These are phyloP conservation scores for Ophiocytium majus DNA, from an alignment of 352 stramenopile species.

Conservation along the genomic window DNA sequence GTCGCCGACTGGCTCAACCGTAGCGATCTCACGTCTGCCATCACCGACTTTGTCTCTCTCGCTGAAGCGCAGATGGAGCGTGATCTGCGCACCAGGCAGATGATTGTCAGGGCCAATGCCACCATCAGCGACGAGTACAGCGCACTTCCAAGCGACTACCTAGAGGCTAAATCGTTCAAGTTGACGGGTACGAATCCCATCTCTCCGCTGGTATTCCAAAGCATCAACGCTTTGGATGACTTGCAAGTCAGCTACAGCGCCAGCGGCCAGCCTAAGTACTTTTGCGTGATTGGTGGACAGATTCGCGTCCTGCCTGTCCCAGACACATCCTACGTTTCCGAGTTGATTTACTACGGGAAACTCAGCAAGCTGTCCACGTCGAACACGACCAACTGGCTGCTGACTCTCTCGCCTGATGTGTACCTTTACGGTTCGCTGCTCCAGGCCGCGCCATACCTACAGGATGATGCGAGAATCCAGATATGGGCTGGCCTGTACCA, in stretches of 20 bases:
- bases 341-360: neutral
- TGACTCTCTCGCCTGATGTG: neutral
- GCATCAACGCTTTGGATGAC: neutral
- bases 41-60: neutral
- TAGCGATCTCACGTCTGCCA: neutral
- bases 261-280: neutral
- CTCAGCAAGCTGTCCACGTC: no score
- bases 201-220: neutral
- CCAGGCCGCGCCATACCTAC: neutral
- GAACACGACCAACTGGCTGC: constrained; percentile 13
- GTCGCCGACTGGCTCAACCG: neutral
- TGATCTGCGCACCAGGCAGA: neutral
- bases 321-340: neutral
- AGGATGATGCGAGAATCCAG: constrained; percentile 4
- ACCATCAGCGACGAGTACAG: neutral
- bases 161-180: no score
- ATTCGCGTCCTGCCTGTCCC: no score
- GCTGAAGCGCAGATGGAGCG: neutral
- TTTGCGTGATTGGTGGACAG: neutral
- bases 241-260: neutral
- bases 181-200: no score
- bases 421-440: neutral
- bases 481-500: no score
- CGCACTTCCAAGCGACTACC: constrained; percentile 1
- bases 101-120: neutral